These are phyloP conservation scores for Annulohypoxylon truncatum DNA, from an alignment of 2,329 filamentous ascomycete genomes.

Conservation along the genomic window DNA sequence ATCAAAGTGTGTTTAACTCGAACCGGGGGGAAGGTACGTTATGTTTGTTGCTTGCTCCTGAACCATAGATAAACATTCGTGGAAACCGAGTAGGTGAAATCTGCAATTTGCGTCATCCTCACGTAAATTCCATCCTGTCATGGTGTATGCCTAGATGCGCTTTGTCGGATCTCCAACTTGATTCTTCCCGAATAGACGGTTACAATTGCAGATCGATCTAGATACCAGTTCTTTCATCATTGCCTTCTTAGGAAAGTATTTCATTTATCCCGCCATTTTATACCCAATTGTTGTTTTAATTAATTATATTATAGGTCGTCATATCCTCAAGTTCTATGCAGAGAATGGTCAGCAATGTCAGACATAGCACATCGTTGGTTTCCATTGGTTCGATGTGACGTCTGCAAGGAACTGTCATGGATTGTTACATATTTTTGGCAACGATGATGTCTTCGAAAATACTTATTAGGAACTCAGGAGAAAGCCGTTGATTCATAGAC, in stretches of 20 bases:
- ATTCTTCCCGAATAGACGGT: slow-evolving; percentile 6
- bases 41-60: not conserved
- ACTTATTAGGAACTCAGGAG: too few species aligned
- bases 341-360: not conserved
- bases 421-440: not conserved
- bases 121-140: slow-evolving; percentile 1
- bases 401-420: not conserved
- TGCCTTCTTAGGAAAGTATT: not conserved
- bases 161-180: not conserved
- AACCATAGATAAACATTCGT: too few species aligned
- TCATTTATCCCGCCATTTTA: not conserved
- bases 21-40: not conserved
- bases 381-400: not conserved
- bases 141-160: slow-evolving; percentile 5
- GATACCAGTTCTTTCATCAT: slow-evolving; percentile 6
- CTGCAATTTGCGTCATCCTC: slow-evolving; percentile 23
- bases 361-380: not conserved
- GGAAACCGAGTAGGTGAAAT: not conserved
- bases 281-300: not conserved
- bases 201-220: slow-evolving; percentile 18
- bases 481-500: too few species aligned
- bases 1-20: not conserved
- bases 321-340: not conserved
- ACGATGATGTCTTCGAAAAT: not conserved
- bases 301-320: not conserved